Percentiles rank a stretch among this genome's conserved stretches.
Conservation (phyloP, 805 yeast genomes). For the Candida ortonii region DNA sequence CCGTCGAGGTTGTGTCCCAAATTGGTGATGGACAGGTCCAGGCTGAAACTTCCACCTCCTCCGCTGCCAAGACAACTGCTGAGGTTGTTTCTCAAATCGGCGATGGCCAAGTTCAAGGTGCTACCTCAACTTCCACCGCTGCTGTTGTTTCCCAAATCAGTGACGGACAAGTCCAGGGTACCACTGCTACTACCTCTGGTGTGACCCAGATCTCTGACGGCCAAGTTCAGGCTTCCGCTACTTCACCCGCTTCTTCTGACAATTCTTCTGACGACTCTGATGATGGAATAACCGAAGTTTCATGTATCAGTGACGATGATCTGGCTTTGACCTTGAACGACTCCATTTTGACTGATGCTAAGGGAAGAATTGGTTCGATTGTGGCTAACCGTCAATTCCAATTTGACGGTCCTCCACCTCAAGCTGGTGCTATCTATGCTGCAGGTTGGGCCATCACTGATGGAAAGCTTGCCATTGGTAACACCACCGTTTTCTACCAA, state of each 20-base stretch:
- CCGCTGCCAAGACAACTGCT: conserved; percentile 21
- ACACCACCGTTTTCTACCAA: conserved; percentile 47
- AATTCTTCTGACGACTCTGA: conserved; percentile 16
- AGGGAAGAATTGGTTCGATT: conserved; percentile 56
- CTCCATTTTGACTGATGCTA: conserved; percentile 43
- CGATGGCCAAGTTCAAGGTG: conserved; percentile 46
- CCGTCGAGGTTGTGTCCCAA: conserved; percentile 34
- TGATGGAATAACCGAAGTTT: no score
- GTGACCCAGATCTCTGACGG: conserved; percentile 47
- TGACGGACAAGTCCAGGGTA: conserved; percentile 38
- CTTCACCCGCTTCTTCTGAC: conserved; percentile 26
- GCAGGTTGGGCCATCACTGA: conserved; percentile 50
- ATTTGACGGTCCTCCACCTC: conserved; percentile 66
- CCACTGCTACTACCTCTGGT: conserved; percentile 35
- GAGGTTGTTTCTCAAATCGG: conserved; percentile 37
- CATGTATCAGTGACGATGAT: conserved; percentile 38
- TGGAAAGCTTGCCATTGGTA: conserved; percentile 50
- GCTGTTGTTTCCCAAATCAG: conserved; percentile 36
- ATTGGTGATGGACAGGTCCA: conserved; percentile 22
- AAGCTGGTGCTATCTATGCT: conserved; percentile 54
- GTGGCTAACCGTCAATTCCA: conserved; percentile 65
- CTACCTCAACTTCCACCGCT: conserved; percentile 30
- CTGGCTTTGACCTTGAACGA: conserved; percentile 43
- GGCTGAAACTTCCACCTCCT: conserved; percentile 36
- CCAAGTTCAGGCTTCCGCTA: conserved; percentile 40